Percentiles rank a stretch among this genome's conserved stretches.
phyloP scores from a whole-genome alignment of 2,329 filamentous ascomycete genomes.

The Niveomyces coronatus region DNA sequence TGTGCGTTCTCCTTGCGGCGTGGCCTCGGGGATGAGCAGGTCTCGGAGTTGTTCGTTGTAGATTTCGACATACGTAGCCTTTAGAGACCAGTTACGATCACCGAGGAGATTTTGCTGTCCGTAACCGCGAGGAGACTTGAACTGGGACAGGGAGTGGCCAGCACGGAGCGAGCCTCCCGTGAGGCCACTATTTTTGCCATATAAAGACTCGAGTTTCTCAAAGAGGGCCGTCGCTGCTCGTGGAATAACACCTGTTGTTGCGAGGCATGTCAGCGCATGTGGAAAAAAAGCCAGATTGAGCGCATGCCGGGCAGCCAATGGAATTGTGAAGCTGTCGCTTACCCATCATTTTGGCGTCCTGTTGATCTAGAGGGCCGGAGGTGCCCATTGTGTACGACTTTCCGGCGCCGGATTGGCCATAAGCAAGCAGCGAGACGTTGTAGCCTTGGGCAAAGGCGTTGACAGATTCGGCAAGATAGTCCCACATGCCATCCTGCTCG shows the following conservation, averaged over 20 bases:
- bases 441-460: constrained; percentile 88
- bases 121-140: constrained; percentile 72
- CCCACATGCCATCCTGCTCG: constrained; percentile 83
- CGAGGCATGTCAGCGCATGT: constrained; percentile 6
- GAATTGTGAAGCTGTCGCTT: constrained; percentile 25
- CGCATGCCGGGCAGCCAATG: too few species aligned
- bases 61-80: constrained; percentile 92
- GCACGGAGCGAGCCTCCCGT: constrained; percentile 4
- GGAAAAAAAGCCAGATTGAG: too few species aligned
- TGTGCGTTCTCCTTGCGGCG: constrained; percentile 58
- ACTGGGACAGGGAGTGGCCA: constrained; percentile 60
- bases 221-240: constrained; percentile 81
- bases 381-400: constrained; percentile 99
- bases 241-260: constrained; percentile 74
- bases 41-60: constrained; percentile 96
- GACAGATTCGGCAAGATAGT: constrained; percentile 86
- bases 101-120: constrained; percentile 32
- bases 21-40: constrained; percentile 68
- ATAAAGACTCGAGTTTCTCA: constrained; percentile 63
- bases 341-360: constrained; percentile 66
- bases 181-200: constrained; percentile 32
- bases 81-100: constrained; percentile 82
- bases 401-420: constrained; percentile 93
- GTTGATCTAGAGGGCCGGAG: constrained; percentile 71
- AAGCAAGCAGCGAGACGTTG: constrained; percentile 95